A percentile compares a stretch with the other conserved stretches of the same genome.
These are phyloP conservation scores for baker's yeast (Saccharomyces cerevisiae) DNA, from an alignment of 805 yeast species.

Conservation along the genomic window DNA sequence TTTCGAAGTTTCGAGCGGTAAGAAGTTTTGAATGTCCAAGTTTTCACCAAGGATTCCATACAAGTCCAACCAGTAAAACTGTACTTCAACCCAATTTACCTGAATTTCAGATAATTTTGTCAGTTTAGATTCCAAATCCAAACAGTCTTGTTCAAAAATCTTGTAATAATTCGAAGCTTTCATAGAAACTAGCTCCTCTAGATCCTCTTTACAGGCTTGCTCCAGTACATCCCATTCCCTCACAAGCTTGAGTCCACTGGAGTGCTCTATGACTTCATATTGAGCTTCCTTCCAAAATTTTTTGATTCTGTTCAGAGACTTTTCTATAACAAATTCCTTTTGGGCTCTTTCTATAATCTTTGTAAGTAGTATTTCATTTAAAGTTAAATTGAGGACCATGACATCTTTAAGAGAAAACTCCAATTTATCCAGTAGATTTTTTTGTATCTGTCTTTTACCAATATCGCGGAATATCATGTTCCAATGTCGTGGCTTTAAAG, in stretches of 20 bases:
- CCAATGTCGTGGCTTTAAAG: slow-evolving; percentile 66
- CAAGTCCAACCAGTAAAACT: slow-evolving; percentile 80
- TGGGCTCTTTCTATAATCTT: slow-evolving; percentile 54
- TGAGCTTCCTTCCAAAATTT: slow-evolving; percentile 46
- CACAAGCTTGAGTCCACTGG: slow-evolving; percentile 46
- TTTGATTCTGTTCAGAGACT: slow-evolving; percentile 42
- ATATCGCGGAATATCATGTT: slow-evolving; percentile 34
- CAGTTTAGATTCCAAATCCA: slow-evolving; percentile 49
- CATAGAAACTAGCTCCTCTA: slow-evolving; percentile 61
- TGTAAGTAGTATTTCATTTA: slow-evolving; percentile 40
- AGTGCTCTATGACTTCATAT: slow-evolving; percentile 48
- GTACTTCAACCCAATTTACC: slow-evolving; percentile 75
- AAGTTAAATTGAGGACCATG: slow-evolving; percentile 44
- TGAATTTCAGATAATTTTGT: slow-evolving; percentile 42
- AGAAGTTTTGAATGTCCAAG: slow-evolving; percentile 48
- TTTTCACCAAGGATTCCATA: slow-evolving; percentile 65
- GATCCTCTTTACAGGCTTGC: slow-evolving; percentile 49
- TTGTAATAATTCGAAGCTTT: slow-evolving; percentile 54
- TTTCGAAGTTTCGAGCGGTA: slow-evolving; percentile 63
- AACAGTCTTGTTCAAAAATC: slow-evolving; percentile 51
- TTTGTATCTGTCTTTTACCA: slow-evolving; percentile 8
- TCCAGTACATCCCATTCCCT: slow-evolving; percentile 61
- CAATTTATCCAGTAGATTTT: slow-evolving; percentile 14
- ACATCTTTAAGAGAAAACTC: slow-evolving; percentile 48
- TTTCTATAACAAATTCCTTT: slow-evolving; percentile 62